A percentile compares a stretch with the other conserved stretches of the same genome.
Evolutionary conservation across 805 yeast species (phyloP).

Genomic region (Scheffersomyces amazonensis): DNA sequence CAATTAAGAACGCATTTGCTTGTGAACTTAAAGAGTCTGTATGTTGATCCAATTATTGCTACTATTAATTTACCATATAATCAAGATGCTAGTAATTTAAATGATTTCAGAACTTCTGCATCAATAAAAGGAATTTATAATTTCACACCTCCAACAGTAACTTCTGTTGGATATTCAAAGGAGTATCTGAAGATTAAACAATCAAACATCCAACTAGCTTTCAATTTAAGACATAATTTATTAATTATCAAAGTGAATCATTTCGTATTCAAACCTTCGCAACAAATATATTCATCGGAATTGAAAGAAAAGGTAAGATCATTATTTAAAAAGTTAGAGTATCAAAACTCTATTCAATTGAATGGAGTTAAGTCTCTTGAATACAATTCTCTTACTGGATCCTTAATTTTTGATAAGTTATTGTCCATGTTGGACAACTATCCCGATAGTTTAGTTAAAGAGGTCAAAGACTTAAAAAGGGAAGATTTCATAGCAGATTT

Average conservation of each 20-base stretch:
- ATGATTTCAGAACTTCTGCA: slow-evolving; percentile 15
- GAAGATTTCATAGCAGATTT: slow-evolving; percentile 29
- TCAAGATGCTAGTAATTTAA: slow-evolving; percentile 30
- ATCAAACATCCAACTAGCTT: slow-evolving; percentile 18
- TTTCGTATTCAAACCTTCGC: slow-evolving; percentile 9
- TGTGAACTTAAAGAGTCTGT: slow-evolving; percentile 32
- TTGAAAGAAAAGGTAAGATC: slow-evolving; percentile 8
- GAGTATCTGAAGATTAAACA: slow-evolving; percentile 9
- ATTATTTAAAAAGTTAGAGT: slow-evolving; percentile 9
- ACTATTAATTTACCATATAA: slow-evolving; percentile 19
- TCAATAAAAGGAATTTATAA: slow-evolving; percentile 10
- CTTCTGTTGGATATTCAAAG: slow-evolving; percentile 10
- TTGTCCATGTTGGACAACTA: slow-evolving; percentile 10
- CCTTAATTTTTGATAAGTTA: slow-evolving; percentile 22
- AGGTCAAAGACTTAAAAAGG: slow-evolving; percentile 13
- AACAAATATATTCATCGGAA: slow-evolving; percentile 6
- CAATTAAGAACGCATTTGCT: slow-evolving; percentile 34
- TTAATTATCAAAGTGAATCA: slow-evolving; percentile 23
- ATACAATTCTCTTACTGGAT: slow-evolving; percentile 17
- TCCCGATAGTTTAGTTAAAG: slow-evolving; percentile 15
- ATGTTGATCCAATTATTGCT: slow-evolving; percentile 39
- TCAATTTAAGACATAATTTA: slow-evolving; percentile 17
- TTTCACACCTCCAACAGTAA: slow-evolving; percentile 2
- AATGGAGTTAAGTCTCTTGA: slow-evolving; percentile 4
- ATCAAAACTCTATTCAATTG: slow-evolving; percentile 10